Base-by-base conservation (phyloP, 768 basidiomycete genomes). In the Lentinula edodes region DNA sequence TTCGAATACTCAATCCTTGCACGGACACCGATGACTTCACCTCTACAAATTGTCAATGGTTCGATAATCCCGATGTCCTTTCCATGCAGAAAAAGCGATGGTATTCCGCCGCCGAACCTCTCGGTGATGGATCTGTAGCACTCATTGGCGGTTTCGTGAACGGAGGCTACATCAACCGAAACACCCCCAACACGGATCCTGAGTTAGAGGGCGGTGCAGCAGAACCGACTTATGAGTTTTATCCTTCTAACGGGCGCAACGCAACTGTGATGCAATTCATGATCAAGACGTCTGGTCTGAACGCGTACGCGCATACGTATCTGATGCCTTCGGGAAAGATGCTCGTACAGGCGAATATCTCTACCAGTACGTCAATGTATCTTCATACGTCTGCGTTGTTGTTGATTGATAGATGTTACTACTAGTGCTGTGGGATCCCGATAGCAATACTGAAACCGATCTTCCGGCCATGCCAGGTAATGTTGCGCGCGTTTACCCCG, bases 401-500 rank as follows among this genome's bases (percentile, higher is more conserved):
- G 43, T 58, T 32, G 66, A 52, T 67, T 62, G 54, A 65, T 23
- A 60, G 59, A 39, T 64, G 56, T 52, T 18, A 28, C 3, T 28
- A 28, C 28, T 28, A 80, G 78, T 74, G 58, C 68, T 80, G 16
- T 81, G 79, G 87, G 82, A 90, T 62, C 77, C 81, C 45, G 67
- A 73, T 5, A 73, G 69, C 35, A 90, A 90, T 68, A 58, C 70
- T 4, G 89, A 91, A 70, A 85, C 79, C 0, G 75, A 76, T 2
- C 79, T 92, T 10, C 90, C 91, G 2, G 73, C 82, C 63, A 91
- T 91, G 89, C 91, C 90, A 0, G 77, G 78, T 35, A 75, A 79
- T 48, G 85, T 95, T 50, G 85, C 83, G 20, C 88, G 93, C 35
- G 90, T 93, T 4, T 95, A 95, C 69, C 94, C 94, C 8, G 95